These are phyloP conservation scores for Alternaria longipes DNA, from an alignment of 2,329 filamentous ascomycete species.

Conservation along the genomic window DNA sequence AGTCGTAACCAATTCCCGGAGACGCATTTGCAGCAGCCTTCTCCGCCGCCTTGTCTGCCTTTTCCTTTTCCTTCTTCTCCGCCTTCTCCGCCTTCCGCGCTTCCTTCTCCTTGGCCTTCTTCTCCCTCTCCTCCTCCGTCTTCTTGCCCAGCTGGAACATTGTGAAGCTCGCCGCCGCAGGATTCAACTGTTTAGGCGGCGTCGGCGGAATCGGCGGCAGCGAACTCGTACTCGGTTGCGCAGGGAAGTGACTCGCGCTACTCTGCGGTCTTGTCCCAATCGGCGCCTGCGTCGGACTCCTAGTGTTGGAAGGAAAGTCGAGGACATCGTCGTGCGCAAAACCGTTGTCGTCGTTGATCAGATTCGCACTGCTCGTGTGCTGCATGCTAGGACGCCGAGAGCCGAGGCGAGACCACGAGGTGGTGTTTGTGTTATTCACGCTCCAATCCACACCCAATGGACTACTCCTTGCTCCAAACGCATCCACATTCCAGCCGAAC, in stretches of 20 bases:
- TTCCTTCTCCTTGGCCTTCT: constrained; percentile 52
- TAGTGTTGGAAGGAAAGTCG: constrained; percentile 60
- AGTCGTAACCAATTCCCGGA: constrained; percentile 14
- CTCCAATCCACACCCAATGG: constrained; percentile 55
- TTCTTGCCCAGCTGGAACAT: constrained; percentile 39
- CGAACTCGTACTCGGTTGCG: constrained; percentile 16
- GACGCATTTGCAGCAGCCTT: constrained; percentile 13
- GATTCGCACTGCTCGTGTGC: constrained; percentile 72
- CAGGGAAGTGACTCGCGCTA: constrained; percentile 30
- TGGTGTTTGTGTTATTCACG: constrained; percentile 46
- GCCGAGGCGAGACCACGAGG: constrained; percentile 76
- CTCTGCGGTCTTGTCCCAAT: constrained; percentile 81
- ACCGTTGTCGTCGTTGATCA: constrained; percentile 62
- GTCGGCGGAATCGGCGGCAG: constrained; percentile 54
- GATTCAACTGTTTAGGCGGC: constrained; percentile 73
- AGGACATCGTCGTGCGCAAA: constrained; percentile 58
- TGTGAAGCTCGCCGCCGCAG: constrained; percentile 87
- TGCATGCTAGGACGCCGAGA: constrained; percentile 85
- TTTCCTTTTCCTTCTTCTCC: constrained; percentile 49
- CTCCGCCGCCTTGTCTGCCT: constrained; percentile 51
- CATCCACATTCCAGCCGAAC: constrained; percentile 50
- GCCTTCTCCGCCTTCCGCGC: constrained; percentile 43
- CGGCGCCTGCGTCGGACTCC: constrained; percentile 66
- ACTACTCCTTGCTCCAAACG: constrained; percentile 53
- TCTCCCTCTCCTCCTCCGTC: constrained; percentile 45